Evolutionary conservation across 768 basidiomycete genomes (phyloP).

Genomic region (Hysterangium stoloniferum): DNA sequence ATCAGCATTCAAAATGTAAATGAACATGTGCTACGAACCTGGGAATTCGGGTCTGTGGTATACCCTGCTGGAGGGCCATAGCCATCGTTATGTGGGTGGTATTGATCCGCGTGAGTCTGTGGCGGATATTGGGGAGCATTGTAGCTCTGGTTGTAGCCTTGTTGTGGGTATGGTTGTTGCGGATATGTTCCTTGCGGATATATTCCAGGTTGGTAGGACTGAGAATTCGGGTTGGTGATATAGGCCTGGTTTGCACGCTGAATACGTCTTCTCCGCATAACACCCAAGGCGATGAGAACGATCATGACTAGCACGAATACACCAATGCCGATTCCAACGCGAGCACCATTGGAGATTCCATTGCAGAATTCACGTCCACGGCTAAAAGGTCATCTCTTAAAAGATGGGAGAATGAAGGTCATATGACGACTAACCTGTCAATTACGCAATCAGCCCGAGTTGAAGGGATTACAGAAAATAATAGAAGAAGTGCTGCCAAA

Average conservation of each 20-base stretch:
- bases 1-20: background rate
- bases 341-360: slow-evolving; percentile 1
- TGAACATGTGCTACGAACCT: background rate
- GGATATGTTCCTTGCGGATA: background rate
- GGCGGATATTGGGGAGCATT: slow-evolving; percentile 2
- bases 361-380: background rate
- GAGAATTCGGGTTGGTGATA: slow-evolving; percentile 1
- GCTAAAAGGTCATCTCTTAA: background rate
- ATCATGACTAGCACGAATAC: background rate
- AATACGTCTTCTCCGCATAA: background rate
- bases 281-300: background rate
- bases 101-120: background rate
- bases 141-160: background rate
- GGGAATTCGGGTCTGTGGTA: background rate
- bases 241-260: slow-evolving; percentile 3
- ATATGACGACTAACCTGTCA: background rate
- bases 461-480: background rate
- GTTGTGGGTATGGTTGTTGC: background rate
- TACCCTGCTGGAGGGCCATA: background rate
- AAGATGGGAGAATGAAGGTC: background rate
- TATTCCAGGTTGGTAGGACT: too few relatives aligned
- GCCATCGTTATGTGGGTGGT: background rate
- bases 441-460: background rate
- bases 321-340: slow-evolving; percentile 2
- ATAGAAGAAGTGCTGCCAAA: background rate